These are phyloP conservation scores for Ascomycota sp. DNA, from an alignment of 2,329 filamentous ascomycete species.

Conservation along the genomic window DNA sequence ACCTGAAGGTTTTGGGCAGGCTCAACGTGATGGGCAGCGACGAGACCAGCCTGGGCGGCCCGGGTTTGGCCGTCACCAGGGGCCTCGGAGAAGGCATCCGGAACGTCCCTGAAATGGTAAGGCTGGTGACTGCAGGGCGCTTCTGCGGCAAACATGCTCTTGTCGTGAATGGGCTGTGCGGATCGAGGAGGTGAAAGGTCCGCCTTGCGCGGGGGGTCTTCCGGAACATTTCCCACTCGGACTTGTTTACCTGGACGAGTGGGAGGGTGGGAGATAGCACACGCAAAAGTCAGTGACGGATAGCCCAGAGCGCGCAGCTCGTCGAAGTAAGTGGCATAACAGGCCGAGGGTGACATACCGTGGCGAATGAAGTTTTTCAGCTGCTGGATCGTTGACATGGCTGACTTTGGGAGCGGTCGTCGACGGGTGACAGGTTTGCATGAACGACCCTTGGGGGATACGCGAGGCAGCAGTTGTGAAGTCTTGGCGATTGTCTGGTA, in stretches of 20 bases:
- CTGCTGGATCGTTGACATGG: conserved; percentile 67
- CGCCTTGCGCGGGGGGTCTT: conserved; percentile 31
- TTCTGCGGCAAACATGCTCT: conserved; percentile 31
- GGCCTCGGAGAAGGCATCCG: conserved; percentile 40
- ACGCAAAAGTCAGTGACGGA: background rate
- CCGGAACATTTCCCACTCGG: conserved; percentile 35
- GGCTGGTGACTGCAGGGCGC: conserved; percentile 17
- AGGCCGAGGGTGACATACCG: conserved; percentile 25
- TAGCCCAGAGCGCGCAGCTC: too few relatives aligned
- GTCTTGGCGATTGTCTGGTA: too few relatives aligned
- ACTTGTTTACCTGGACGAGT: conserved; percentile 57
- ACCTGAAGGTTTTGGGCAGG: conserved; percentile 32
- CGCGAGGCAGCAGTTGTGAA: too few relatives aligned
- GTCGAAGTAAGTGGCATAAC: background rate
- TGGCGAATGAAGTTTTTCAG: conserved; percentile 97
- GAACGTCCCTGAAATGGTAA: conserved; percentile 21
- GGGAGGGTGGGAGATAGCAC: background rate
- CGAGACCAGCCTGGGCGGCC: conserved; percentile 45
- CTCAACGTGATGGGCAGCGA: conserved; percentile 40
- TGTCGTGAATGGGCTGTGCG: conserved; percentile 31
- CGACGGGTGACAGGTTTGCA: conserved; percentile 7
- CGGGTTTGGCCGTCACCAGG: conserved; percentile 42
- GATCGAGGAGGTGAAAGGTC: conserved; percentile 26
- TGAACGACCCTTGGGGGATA: too few relatives aligned
- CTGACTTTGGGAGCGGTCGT: conserved; percentile 4